Evolutionary conservation across 1,284 basidiomycete genomes (phyloP), one percentile per base, ranked within the genome.

Genomic region (Rhodotorula sp.): DNA sequence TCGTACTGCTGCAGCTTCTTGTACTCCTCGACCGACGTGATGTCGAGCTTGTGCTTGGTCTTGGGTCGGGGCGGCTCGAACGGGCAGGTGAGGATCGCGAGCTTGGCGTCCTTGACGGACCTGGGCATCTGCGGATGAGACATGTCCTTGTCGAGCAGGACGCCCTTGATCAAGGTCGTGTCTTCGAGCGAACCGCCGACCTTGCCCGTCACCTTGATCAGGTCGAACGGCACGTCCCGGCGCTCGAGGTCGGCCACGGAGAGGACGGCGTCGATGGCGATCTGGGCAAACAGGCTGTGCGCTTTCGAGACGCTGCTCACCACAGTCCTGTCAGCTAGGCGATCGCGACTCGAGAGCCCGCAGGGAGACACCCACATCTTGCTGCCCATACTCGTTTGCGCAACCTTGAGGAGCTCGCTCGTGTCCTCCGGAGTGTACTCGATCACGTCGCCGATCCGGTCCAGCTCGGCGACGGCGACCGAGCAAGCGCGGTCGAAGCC

Each of bases 171-270:
- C 77, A 97, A 87, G 47, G 87, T 87, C 14, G 93, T 98, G 83
- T 99, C 97, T 48, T 93, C 93, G 60, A 99, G 87, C 15, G 92
- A 92, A 58, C 97, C 96, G 66, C 96, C 97, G 75, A 98, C 94
- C 85, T 99, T 99, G 80, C 96, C 96, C 80, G 97, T 93, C 47
- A 99, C 96, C 83, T 99, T 99, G 87, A 99, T 98, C 75, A 99
- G 86, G 84, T 99, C 96, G 82, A 99, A 99, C 71, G 92, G 90
- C 34, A 99, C 96, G 82, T 99, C 96, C 72, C 89, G 89, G 69
- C 97, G 90, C 76, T 95, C 89, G 65, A 99, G 86, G 81, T 99
- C 96, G 21, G 96, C 96, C 16, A 99, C 97, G 0, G 91, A 88
- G 58, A 99, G 85, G 21, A 99, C 96, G 26, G 96, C 92, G 79